Percentiles rank a stretch among this genome's conserved stretches.
phyloP scores from a whole-genome alignment of 2,329 filamentous ascomycete species.

The Cytospora piceicola region DNA sequence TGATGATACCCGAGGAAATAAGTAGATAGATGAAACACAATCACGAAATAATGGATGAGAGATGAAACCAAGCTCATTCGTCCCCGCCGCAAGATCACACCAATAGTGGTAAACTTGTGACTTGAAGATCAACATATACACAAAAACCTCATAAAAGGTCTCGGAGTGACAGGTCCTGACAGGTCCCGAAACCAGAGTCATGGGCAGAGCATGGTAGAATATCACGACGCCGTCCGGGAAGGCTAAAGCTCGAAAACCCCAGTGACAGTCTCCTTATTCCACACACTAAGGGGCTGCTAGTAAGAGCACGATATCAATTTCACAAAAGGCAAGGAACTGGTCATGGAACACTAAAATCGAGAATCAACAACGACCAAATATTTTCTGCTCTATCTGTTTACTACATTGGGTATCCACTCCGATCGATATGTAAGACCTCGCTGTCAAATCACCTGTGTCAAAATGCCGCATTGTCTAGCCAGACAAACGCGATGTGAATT shows the following conservation, averaged over 20 bases:
- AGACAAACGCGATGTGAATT: constrained; percentile 1
- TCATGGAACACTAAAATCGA: background rate
- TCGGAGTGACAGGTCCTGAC: background rate
- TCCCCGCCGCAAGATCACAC: background rate
- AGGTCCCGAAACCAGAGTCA: background rate
- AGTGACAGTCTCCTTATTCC: background rate
- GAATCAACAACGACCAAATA: background rate
- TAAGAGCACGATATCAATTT: background rate
- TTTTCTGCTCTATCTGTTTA: constrained; percentile 21
- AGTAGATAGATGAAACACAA: background rate
- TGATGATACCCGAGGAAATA: background rate
- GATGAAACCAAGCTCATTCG: background rate
- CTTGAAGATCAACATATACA: no score
- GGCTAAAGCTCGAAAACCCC: background rate
- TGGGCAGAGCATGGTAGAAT: background rate
- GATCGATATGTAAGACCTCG: constrained; percentile 12
- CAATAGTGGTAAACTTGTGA: background rate
- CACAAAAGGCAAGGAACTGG: background rate
- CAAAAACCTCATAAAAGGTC: background rate
- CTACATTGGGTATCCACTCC: constrained; percentile 22
- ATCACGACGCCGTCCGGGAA: background rate
- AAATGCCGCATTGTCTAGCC: constrained; percentile 9
- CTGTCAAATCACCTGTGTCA: constrained; percentile 2
- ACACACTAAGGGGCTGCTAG: background rate
- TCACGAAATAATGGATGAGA: background rate